phyloP scores from a whole-genome alignment of 1,139 yeast species.

The Saccharomyces pastorianus region DNA sequence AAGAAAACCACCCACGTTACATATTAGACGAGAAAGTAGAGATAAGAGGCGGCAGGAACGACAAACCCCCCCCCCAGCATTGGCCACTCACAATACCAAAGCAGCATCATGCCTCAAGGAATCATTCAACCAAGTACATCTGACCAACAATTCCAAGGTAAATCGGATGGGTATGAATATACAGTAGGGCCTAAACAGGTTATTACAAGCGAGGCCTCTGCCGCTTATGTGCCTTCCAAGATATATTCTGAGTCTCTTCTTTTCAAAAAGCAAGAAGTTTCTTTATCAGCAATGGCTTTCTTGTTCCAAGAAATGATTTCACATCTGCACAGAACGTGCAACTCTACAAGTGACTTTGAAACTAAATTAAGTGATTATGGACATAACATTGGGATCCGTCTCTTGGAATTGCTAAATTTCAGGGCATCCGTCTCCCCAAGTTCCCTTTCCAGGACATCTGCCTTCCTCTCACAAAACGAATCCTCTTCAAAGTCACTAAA shows the following conservation, averaged over 20 bases:
- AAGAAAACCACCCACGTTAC: background rate
- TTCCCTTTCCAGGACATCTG: constrained; percentile 13
- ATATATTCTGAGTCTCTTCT: constrained; percentile 17
- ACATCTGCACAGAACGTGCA: constrained; percentile 21
- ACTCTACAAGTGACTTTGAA: constrained; percentile 45
- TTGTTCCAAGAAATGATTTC: constrained; percentile 28
- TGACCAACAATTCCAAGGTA: background rate
- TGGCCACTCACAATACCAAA: background rate
- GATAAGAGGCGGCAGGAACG: background rate
- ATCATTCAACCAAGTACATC: background rate
- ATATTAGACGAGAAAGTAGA: too few species aligned
- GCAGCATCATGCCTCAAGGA: background rate
- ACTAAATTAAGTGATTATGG: constrained; percentile 69
- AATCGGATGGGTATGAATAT: background rate
- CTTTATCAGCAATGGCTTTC: constrained; percentile 29
- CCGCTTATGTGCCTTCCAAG: background rate
- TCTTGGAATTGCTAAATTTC: constrained; percentile 49
- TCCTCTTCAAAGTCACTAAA: constrained; percentile 3
- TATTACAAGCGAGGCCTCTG: background rate
- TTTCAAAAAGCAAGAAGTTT: constrained; percentile 29
- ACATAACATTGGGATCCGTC: constrained; percentile 54
- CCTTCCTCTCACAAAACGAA: constrained; percentile 24
- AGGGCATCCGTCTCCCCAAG: constrained; percentile 36
- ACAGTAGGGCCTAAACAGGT: background rate
- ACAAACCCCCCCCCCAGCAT: too few species aligned